A percentile compares a stretch with the other conserved stretches of the same genome.
These are phyloP conservation scores for Backusella mclennaniae DNA, from an alignment of 192 early-diverging fungal species.

Conservation along the genomic window DNA sequence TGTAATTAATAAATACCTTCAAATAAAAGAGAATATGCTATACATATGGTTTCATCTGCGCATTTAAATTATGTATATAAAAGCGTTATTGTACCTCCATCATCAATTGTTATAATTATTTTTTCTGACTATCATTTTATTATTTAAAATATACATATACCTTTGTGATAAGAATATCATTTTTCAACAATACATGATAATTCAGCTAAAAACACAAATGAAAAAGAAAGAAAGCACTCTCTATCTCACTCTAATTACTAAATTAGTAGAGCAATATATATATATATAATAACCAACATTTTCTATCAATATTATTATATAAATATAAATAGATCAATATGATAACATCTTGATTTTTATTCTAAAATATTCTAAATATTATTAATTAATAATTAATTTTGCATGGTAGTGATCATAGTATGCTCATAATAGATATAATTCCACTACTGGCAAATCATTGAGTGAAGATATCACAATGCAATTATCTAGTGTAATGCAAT, in stretches of 20 bases:
- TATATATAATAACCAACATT: neutral
- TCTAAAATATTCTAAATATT: neutral
- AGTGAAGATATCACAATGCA: neutral
- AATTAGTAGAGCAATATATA: neutral
- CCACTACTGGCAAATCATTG: neutral
- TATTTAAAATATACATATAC: too few species aligned
- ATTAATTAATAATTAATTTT: neutral
- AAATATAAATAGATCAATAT: neutral
- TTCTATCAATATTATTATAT: neutral
- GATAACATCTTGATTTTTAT: neutral
- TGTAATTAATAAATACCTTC: too few species aligned
- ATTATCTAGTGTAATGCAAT: neutral
- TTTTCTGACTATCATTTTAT: too few species aligned
- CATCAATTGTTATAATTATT: too few species aligned
- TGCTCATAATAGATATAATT: neutral
- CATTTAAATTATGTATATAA: too few species aligned
- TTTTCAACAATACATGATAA: neutral
- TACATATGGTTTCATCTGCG: too few species aligned
- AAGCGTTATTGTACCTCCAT: too few species aligned
- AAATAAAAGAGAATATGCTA: too few species aligned
- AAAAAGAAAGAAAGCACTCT: neutral
- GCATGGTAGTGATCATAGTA: neutral
- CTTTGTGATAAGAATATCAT: too few species aligned
- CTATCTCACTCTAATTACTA: neutral
- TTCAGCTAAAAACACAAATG: neutral